Conservation (phyloP, 148 eudicot species). For the Rhododendron henanense region DNA sequence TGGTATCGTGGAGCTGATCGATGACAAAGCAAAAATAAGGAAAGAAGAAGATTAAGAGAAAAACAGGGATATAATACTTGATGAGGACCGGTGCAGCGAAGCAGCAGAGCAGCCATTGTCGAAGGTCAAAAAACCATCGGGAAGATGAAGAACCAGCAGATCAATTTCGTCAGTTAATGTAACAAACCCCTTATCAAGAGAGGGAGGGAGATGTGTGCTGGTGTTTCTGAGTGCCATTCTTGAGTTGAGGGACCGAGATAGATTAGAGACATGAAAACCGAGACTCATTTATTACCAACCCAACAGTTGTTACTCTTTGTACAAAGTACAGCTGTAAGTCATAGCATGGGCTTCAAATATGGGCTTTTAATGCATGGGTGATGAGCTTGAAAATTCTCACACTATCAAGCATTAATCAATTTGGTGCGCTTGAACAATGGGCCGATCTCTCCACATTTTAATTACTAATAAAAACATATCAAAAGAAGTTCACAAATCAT, state of each 20-base stretch:
- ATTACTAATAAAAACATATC: background rate
- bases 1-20: background rate
- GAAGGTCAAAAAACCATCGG: background rate
- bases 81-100: background rate
- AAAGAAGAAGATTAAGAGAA: no score
- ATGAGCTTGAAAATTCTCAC: no score
- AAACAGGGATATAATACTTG: background rate
- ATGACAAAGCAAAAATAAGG: background rate
- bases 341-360: background rate
- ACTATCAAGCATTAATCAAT: background rate
- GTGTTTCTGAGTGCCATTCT: background rate
- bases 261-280: background rate
- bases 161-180: background rate
- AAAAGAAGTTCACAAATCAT: background rate
- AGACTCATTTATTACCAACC: background rate
- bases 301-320: background rate
- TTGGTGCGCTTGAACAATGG: background rate
- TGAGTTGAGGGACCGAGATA: background rate
- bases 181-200: background rate
- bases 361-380: background rate
- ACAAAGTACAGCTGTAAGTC: background rate
- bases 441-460: background rate
- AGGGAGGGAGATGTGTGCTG: background rate
- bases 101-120: background rate
- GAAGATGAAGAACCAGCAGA: background rate